phyloP scores from a whole-genome alignment of 306 rosid species.

The Fagus sylvatica region DNA sequence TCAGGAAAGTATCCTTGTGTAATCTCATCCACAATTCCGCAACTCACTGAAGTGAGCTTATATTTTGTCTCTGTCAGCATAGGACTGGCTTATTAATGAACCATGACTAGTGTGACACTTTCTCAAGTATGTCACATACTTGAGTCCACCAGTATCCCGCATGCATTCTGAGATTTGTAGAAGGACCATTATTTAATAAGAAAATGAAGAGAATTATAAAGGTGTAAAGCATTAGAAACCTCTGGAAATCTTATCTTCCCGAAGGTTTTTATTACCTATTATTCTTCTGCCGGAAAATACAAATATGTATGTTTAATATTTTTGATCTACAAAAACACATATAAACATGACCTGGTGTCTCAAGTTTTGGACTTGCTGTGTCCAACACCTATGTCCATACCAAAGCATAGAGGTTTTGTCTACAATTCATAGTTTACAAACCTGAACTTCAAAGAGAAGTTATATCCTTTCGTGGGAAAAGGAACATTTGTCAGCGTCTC shows the following conservation, averaged over 20 bases:
- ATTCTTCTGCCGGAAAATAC: background rate
- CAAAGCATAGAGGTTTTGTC: background rate
- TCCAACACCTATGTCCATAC: background rate
- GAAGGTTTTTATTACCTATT: background rate
- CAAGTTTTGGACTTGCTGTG: background rate
- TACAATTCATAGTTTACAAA: conserved; percentile 40
- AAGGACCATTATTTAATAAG: background rate
- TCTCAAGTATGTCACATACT: background rate
- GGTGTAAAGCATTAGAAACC: background rate
- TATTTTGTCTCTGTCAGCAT: background rate
- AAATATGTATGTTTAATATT: background rate
- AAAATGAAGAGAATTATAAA: background rate
- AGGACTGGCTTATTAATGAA: background rate
- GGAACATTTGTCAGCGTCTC: conserved; percentile 84
- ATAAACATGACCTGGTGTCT: no score
- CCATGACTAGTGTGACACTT: background rate
- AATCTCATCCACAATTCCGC: background rate
- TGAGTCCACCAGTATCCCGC: background rate
- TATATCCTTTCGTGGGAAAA: conserved; percentile 80
- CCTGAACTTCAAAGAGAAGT: conserved; percentile 84
- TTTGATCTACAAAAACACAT: no score
- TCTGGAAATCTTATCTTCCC: background rate
- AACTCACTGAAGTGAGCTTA: background rate
- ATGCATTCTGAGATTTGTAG: background rate
- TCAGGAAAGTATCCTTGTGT: background rate